Evolutionary conservation across 129 eudicot genomes (phyloP).

Genomic region (Tagetes patula): DNA sequence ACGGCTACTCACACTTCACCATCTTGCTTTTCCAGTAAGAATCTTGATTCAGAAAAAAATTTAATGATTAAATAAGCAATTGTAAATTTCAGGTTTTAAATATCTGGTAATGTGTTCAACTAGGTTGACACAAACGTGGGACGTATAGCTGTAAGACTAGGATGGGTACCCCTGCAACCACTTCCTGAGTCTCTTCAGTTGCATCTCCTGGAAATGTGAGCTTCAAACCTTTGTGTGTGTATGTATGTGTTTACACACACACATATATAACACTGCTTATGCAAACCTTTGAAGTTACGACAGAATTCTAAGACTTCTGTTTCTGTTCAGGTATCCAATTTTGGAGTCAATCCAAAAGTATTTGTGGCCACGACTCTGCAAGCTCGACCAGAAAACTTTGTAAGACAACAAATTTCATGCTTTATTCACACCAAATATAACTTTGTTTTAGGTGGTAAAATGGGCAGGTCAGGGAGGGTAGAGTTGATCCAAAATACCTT

Average conservation of each 20-base stretch:
- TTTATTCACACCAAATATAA: not conserved
- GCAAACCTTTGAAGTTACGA: not conserved
- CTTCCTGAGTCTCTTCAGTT: constrained; percentile 81
- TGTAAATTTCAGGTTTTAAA: not conserved
- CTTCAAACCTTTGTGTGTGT: not conserved
- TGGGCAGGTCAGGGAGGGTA: not conserved
- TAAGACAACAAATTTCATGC: constrained; percentile 34
- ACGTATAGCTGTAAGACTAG: constrained; percentile 89
- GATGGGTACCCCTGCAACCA: constrained; percentile 97
- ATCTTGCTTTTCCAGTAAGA: constrained; percentile 94
- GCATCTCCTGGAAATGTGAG: constrained; percentile 85
- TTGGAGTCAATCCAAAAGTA: constrained; percentile 84
- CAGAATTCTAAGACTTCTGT: constrained; percentile 15
- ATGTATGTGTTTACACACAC: not conserved
- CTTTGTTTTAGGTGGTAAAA: not conserved
- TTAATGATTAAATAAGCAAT: not conserved
- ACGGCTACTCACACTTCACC: constrained; percentile 83
- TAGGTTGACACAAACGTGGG: constrained; percentile 96
- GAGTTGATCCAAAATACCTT: not conserved
- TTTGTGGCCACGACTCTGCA: constrained; percentile 94
- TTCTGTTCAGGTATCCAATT: constrained; percentile 62
- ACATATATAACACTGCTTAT: not conserved
- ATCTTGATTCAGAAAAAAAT: not conserved
- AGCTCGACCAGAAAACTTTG: constrained; percentile 87
- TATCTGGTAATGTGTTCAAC: constrained; percentile 17